Conservation (phyloP, 495 filamentous ascomycete species). For the Margaritispora aquatica region DNA sequence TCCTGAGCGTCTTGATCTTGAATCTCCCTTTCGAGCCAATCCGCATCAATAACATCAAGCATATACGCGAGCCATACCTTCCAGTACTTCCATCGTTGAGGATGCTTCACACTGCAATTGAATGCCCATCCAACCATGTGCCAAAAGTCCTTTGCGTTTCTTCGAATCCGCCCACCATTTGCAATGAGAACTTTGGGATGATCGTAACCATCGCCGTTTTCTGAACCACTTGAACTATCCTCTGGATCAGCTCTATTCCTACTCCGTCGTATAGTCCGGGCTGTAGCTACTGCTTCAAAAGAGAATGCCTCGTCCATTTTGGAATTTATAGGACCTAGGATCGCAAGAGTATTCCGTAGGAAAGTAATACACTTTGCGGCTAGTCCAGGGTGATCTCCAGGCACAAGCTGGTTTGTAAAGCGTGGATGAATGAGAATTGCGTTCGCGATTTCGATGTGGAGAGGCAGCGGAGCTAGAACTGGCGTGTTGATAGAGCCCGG, state of each 20-base stretch:
- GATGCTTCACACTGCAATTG: slow-evolving; percentile 71
- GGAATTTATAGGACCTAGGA: slow-evolving; percentile 44
- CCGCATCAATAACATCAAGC: slow-evolving; percentile 68
- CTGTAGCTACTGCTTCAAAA: slow-evolving; percentile 40
- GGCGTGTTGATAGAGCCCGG: slow-evolving; percentile 37
- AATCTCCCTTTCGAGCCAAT: slow-evolving; percentile 55
- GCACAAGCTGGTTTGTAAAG: slow-evolving; percentile 43
- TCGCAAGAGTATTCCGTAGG: slow-evolving; percentile 47
- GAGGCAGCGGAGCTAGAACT: slow-evolving; percentile 32
- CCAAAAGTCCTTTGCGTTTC: slow-evolving; percentile 79
- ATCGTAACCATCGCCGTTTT: slow-evolving; percentile 28
- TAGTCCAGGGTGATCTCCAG: slow-evolving; percentile 43
- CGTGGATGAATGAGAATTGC: slow-evolving; percentile 21
- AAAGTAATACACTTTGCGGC: slow-evolving; percentile 49
- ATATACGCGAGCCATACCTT: slow-evolving; percentile 74
- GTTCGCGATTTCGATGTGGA: slow-evolving; percentile 26
- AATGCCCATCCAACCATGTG: slow-evolving; percentile 87
- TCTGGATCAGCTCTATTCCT: slow-evolving; percentile 17
- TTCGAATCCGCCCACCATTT: slow-evolving; percentile 62
- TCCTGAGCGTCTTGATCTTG: slow-evolving; percentile 7
- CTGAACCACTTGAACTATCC: slow-evolving; percentile 14
- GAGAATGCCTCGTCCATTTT: slow-evolving; percentile 46
- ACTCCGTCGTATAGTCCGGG: slow-evolving; percentile 27
- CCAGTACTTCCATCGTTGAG: slow-evolving; percentile 77
- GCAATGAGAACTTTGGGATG: slow-evolving; percentile 49